Evolutionary conservation across 495 filamentous ascomycete species (phyloP), one percentile per base, ranked within the genome.

Genomic region (Parathielavia hyrcaniae): DNA sequence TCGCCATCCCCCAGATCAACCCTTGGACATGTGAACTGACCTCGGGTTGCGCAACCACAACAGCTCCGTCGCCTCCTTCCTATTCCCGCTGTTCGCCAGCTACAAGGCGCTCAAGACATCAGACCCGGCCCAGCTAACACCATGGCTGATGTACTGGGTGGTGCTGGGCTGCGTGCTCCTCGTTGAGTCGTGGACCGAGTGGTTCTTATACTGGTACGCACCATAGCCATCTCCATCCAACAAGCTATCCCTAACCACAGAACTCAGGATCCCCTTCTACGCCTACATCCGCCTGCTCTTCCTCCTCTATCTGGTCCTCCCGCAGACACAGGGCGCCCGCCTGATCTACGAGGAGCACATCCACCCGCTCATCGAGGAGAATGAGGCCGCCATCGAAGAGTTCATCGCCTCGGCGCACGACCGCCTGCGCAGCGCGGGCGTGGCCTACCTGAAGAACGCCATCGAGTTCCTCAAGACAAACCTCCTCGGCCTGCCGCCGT

Each of bases 141-240:
- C 93, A 91, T 99, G 93, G 93, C 81, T 99, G 52, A 97, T 97
- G 87, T 99, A 97, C 80, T 99, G 91, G 90, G 89, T 96, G 46
- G 90, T 95, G 32, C 79, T 97, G 48, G 86, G 89, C 41, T 85
- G 86, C 75, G 82, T 87, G 53, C 74, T 89, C 60, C 81, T 93
- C 63, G 81, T 87, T 75, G 93, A 97, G 73, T 89, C 86, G 36
- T 95, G 89, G 87, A 84, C 83, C 20, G 83, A 83, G 53, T 96
- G 90, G 73, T 82, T 97, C 67, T 78, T 97, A 40, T 77, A 79
- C 69, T 97, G 90, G 89, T 88, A 79, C 41, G 71, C 58, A 36
- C 13, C 20, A n/a, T 20, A 13, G n/a, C 13, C 23, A 20, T 2
- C 5, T 46, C 19, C 46, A 19, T 17, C 48, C 14, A 13, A 40